phyloP scores from a whole-genome alignment of 208 protist genomes.

The Balamuthia mandrillaris region DNA sequence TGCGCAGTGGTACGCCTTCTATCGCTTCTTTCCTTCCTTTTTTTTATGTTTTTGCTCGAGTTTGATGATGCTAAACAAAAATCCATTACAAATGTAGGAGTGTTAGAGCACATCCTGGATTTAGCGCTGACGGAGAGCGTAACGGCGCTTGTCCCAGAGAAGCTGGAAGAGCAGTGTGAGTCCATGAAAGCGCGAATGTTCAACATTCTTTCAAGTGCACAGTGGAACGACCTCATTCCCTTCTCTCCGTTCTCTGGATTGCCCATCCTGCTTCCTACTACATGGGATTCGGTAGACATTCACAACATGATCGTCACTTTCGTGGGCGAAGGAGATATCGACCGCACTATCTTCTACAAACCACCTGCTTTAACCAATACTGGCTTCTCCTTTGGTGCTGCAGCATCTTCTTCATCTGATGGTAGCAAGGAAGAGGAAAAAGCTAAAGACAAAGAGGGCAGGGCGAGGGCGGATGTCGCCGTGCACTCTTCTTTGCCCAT shows the following conservation, averaged over 20 bases:
- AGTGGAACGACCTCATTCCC: constrained; percentile 9
- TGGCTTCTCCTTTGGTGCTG: too few species aligned
- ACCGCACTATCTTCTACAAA: too few species aligned
- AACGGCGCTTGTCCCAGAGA: background rate
- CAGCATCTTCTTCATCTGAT: too few species aligned
- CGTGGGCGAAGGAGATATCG: too few species aligned
- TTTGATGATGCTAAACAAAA: background rate
- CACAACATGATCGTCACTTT: too few species aligned
- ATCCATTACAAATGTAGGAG: background rate
- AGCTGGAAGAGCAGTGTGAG: background rate
- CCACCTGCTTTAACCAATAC: background rate
- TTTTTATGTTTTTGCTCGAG: background rate
- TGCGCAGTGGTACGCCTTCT: background rate
- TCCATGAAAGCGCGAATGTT: background rate
- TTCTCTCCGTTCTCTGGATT: constrained; percentile 24
- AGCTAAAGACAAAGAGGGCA: too few species aligned
- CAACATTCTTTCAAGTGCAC: background rate
- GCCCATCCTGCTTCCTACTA: background rate
- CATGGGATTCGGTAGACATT: background rate
- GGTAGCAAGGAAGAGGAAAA: too few species aligned
- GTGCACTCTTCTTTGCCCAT: background rate
- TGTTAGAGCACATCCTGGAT: background rate
- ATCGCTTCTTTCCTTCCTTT: background rate
- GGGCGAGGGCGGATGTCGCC: background rate
- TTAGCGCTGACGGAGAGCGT: background rate